A percentile compares a stretch with the other conserved stretches of the same genome.
Evolutionary conservation across 345 rosid species (phyloP).

Genomic region (Reutealis trisperma): DNA sequence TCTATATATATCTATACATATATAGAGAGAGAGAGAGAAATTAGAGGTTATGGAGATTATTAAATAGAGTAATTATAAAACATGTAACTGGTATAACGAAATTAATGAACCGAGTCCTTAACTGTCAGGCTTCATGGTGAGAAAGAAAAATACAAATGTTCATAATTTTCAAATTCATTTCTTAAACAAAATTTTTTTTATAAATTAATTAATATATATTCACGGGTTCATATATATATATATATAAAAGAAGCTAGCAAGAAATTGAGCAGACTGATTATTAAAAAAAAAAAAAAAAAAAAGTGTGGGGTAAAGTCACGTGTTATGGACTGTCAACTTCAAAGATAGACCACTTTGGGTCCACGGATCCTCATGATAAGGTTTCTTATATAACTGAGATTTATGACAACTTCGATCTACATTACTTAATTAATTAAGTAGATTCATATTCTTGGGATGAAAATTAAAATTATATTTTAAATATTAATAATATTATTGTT

Average conservation of each 20-base stretch:
- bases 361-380: conserved; percentile 8
- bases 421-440: background rate
- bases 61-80: too few species aligned
- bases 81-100: background rate
- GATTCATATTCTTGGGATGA: too few species aligned
- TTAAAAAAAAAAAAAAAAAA: too few species aligned
- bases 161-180: background rate
- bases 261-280: too few species aligned
- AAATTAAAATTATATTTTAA: too few species aligned
- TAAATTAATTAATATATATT: background rate
- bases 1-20: too few species aligned
- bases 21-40: too few species aligned
- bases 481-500: too few species aligned
- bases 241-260: too few species aligned
- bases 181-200: too few species aligned
- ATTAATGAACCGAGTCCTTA: background rate
- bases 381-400: background rate
- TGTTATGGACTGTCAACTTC: conserved; percentile 16
- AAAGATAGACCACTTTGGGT: conserved; percentile 17
- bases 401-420: background rate
- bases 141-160: background rate
- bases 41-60: too few species aligned
- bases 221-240: background rate
- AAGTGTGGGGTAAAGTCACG: conserved; percentile 29
- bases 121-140: background rate